These are phyloP conservation scores for Misopates orontium DNA, from an alignment of 257 asterid genomes.

Conservation along the genomic window DNA sequence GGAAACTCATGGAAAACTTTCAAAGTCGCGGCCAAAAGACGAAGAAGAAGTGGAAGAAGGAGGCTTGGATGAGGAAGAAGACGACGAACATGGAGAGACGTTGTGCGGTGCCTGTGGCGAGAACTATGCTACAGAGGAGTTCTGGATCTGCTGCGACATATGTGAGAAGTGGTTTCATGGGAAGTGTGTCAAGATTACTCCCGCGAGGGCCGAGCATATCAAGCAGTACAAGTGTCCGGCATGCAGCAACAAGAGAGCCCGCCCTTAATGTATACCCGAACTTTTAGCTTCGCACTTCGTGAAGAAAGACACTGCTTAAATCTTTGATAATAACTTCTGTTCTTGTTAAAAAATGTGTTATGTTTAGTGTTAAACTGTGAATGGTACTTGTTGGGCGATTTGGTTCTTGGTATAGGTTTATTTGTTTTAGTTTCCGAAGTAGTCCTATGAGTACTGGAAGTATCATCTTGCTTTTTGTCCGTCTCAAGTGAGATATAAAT, in stretches of 20 bases:
- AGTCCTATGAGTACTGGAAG: too few relatives aligned
- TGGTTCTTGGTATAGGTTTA: too few relatives aligned
- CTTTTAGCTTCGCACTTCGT: too few relatives aligned
- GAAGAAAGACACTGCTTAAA: too few relatives aligned
- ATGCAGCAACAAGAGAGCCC: slow-evolving; percentile 71
- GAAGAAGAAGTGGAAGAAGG: slow-evolving; percentile 65
- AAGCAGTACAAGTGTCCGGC: slow-evolving; percentile 88
- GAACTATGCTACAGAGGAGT: slow-evolving; percentile 59
- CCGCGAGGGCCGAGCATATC: slow-evolving; percentile 70
- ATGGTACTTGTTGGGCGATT: too few relatives aligned
- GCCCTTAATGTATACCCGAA: slow-evolving; percentile 27
- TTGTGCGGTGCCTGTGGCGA: slow-evolving; percentile 69
- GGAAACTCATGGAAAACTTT: slow-evolving; percentile 36
- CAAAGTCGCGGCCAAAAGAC: slow-evolving; percentile 45
- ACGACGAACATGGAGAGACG: slow-evolving; percentile 67
- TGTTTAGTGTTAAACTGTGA: too few relatives aligned
- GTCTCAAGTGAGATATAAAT: too few relatives aligned
- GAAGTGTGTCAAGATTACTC: slow-evolving; percentile 82
- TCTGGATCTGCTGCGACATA: slow-evolving; percentile 82
- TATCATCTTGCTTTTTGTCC: too few relatives aligned
- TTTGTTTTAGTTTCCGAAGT: too few relatives aligned
- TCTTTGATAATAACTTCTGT: too few relatives aligned
- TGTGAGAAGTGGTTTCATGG: slow-evolving; percentile 93
- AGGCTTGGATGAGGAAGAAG: slow-evolving; percentile 51
- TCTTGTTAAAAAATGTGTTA: too few relatives aligned